phyloP scores from a whole-genome alignment of 495 filamentous ascomycete species.

The Friedmanniomyces simplex region DNA sequence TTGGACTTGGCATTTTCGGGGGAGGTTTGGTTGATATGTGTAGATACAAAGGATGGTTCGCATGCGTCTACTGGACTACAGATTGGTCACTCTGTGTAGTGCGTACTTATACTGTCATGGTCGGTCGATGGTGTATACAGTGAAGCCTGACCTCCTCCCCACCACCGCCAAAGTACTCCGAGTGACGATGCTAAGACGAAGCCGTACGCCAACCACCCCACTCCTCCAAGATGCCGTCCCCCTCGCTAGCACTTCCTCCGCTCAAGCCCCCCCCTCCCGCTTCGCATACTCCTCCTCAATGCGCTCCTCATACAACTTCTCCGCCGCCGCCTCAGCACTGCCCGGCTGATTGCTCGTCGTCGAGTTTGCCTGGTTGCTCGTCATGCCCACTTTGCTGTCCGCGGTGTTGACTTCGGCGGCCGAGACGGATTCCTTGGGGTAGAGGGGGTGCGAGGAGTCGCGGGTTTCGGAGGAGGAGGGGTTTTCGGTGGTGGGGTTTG shows the following conservation, averaged over 20 bases:
- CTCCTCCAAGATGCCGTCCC: too few species aligned
- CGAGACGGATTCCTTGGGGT: not conserved
- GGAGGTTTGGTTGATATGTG: too few species aligned
- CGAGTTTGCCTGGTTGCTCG: not conserved
- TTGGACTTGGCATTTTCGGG: not conserved
- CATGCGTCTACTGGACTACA: too few species aligned
- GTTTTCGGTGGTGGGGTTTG: constrained; percentile 6
- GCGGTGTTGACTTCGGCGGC: constrained; percentile 1
- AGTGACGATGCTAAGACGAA: too few species aligned
- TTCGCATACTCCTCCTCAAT: constrained; percentile 26
- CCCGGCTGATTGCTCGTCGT: constrained; percentile 7
- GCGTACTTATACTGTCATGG: too few species aligned
- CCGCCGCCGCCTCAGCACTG: constrained; percentile 19
- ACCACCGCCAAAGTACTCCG: too few species aligned
- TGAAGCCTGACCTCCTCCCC: too few species aligned
- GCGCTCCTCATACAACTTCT: constrained; percentile 22
- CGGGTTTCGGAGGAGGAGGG: constrained; percentile 15
- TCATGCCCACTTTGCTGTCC: constrained; percentile 4
- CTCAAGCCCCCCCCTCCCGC: constrained; percentile 22
- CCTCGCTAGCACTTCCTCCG: not conserved
- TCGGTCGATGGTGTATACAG: too few species aligned
- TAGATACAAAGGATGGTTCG: too few species aligned
- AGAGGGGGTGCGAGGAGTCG: not conserved
- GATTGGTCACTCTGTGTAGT: too few species aligned
- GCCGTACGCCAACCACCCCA: too few species aligned